Base-by-base conservation (phyloP, 257 asterid genomes). In the Schizonepeta tenuifolia region DNA sequence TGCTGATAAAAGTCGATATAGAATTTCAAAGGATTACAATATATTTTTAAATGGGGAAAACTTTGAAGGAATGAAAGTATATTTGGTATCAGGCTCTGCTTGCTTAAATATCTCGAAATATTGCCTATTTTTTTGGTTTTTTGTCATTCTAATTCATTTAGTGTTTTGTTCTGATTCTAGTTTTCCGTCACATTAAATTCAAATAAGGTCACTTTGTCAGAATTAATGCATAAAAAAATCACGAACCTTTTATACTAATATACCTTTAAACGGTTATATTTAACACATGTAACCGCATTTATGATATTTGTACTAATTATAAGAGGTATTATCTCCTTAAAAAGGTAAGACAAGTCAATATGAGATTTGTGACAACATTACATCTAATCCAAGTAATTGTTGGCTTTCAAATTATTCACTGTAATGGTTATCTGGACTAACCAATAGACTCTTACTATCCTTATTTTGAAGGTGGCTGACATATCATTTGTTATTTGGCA, bases 281-380 rank as follows among this genome's bases (percentile, higher is more conserved):
- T 75, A 69, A 44, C 58, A 36, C 18, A 65, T 50, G 38, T 36
- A 24, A 11, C 12, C 46, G n/a, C 50, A 50, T 28, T 41, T 35
- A 26, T 67, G 35, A 54, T 54, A 73, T 31, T 40, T 60, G 49
- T 11, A 58, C 9, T 59, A 3, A 9, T 36, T 15, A 47, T 44
- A 40, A 17, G 33, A 53, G 41, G 46, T 24, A 63, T 28, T 24
- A 63, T 28, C 66, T 9, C 71, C 46, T 40, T 24, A 18, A 31
- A 60, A 61, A 60, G 33, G 63, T 9, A 21, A 55, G 49, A 72
- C 50, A 73, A 61, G 62, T 63, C 72, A 36, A 35, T 60, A 38
- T 31, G 41, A 24, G 65, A 47, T 49, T 46, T 24, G 6, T 47
- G 24, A 35, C 51, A 24, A n/a, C 44, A 24, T 24, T 24, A 24